Conservation (phyloP, 805 yeast species). For the Ogataea pini region DNA sequence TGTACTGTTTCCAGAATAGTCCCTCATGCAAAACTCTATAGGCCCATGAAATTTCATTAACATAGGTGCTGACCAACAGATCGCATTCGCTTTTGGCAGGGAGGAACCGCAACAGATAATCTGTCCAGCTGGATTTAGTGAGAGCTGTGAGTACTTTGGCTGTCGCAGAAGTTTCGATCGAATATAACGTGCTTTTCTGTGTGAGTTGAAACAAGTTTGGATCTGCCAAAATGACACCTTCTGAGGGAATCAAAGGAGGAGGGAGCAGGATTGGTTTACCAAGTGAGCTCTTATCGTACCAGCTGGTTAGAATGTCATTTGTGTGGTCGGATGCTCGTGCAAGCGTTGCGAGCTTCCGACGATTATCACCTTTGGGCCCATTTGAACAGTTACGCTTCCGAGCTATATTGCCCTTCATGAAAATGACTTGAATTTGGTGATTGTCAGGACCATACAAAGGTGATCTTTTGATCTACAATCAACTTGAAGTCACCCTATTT, state of each 20-base stretch:
- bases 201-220: conserved; percentile 2
- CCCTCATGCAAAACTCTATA: conserved; percentile 14
- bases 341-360: neutral
- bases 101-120: conserved; percentile 8
- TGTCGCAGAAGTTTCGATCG: neutral
- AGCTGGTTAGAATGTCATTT: conserved; percentile 10
- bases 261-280: neutral
- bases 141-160: neutral
- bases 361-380: neutral
- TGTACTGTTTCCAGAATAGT: conserved; percentile 11
- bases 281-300: conserved; percentile 11
- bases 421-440: too few relatives aligned
- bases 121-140: conserved; percentile 5
- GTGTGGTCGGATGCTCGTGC: neutral
- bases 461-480: too few relatives aligned
- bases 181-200: conserved; percentile 3
- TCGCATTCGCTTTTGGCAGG: conserved; percentile 14
- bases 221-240: neutral
- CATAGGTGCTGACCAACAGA: conserved; percentile 11
- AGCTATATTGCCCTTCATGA: neutral
- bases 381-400: neutral
- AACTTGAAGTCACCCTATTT: too few relatives aligned
- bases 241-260: conserved; percentile 1
- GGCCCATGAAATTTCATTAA: conserved; percentile 13
- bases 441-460: too few relatives aligned